These are phyloP conservation scores for Jacaranda mimosifolia DNA, from an alignment of 257 asterid genomes.

Conservation along the genomic window DNA sequence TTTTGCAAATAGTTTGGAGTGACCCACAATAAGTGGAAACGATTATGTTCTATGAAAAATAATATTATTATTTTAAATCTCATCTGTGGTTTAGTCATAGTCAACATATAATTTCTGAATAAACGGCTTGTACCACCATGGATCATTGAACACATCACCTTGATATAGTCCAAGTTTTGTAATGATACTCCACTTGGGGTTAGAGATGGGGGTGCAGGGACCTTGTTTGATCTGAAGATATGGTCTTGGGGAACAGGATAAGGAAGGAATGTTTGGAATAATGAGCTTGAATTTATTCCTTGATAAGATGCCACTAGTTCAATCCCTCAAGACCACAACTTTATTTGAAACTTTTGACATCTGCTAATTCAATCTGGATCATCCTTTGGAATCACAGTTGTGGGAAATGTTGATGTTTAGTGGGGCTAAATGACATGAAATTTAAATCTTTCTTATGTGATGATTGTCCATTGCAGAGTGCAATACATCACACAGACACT, in stretches of 20 bases:
- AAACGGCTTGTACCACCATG: not conserved
- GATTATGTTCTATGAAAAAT: not conserved
- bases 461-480: constrained; percentile 15
- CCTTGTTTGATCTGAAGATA: constrained; percentile 1
- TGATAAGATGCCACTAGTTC: constrained; percentile 20
- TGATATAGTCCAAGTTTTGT: not conserved
- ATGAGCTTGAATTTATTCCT: constrained; percentile 15
- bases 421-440: constrained; percentile 4
- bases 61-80: not conserved
- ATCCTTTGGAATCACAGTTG: not conserved
- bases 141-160: not conserved
- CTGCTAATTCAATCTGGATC: not conserved
- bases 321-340: not conserved
- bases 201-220: constrained; percentile 13
- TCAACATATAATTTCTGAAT: not conserved
- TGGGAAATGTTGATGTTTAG: constrained; percentile 4
- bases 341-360: constrained; percentile 15
- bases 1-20: not conserved
- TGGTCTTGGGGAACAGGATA: constrained; percentile 14
- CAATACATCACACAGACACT: not conserved
- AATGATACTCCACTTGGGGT: constrained; percentile 13
- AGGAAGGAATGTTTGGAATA: not conserved
- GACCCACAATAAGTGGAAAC: constrained; percentile 1
- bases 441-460: not conserved
- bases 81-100: not conserved